phyloP scores from a whole-genome alignment of 768 basidiomycete species.

The Mycena capillaripes region DNA sequence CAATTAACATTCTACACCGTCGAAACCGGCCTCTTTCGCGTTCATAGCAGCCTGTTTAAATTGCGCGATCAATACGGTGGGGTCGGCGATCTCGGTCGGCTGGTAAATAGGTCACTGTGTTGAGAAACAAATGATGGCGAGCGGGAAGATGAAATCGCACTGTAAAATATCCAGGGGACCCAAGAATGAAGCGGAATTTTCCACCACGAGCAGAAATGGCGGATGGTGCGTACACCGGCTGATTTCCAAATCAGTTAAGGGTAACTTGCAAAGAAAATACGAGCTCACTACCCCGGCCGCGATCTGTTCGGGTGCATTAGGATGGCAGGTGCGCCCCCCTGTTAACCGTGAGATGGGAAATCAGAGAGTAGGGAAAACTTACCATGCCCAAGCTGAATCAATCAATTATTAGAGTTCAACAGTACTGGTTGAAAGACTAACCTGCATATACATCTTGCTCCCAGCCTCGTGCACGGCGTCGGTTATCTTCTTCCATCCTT shows the following conservation, averaged over 20 bases:
- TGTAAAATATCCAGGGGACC: constrained; percentile 41
- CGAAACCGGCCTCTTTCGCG: constrained; percentile 31
- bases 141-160: constrained; percentile 1
- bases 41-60: constrained; percentile 33
- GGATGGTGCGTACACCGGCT: constrained; percentile 34
- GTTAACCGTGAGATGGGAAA: too few relatives aligned
- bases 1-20: constrained; percentile 61
- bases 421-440: constrained; percentile 37
- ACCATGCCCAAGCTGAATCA: constrained; percentile 35
- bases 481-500: constrained; percentile 49
- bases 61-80: constrained; percentile 20
- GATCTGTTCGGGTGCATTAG: constrained; percentile 17
- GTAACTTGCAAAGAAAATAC: background rate
- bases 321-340: constrained; percentile 23
- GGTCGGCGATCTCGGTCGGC: constrained; percentile 30
- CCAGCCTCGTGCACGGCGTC: constrained; percentile 48
- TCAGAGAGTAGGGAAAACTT: background rate
- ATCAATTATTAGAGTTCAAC: background rate
- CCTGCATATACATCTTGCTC: constrained; percentile 37
- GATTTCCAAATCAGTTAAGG: background rate
- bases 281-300: background rate
- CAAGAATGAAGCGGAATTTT: constrained; percentile 40
- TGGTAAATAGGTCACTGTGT: background rate
- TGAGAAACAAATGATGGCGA: background rate
- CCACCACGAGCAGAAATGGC: constrained; percentile 42